Conservation (phyloP, 768 basidiomycete species). For the Phylloporus rhodoxanthus region DNA sequence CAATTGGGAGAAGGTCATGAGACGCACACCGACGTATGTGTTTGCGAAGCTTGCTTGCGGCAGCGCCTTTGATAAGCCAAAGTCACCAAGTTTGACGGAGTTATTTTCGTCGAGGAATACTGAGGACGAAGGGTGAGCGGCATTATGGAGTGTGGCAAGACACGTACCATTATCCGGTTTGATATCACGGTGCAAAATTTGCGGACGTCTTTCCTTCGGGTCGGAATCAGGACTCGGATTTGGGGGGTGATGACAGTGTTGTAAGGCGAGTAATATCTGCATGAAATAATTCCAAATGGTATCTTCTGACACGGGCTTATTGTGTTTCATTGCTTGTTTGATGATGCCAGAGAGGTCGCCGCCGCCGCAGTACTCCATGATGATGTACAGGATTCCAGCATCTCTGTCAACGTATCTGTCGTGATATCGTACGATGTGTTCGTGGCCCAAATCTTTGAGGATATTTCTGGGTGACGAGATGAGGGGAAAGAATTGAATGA, state of each 20-base stretch:
- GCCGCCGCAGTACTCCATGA: slow-evolving; percentile 99
- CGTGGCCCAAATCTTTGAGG: slow-evolving; percentile 90
- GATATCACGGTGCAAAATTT: slow-evolving; percentile 89
- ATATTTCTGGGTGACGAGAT: slow-evolving; percentile 64
- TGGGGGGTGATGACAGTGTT: slow-evolving; percentile 86
- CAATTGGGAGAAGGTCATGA: background rate
- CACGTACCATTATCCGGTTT: slow-evolving; percentile 93
- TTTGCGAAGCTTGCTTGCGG: slow-evolving; percentile 84
- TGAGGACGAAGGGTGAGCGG: slow-evolving; percentile 25
- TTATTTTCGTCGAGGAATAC: slow-evolving; percentile 86
- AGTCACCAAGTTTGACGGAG: slow-evolving; percentile 94
- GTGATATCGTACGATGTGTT: slow-evolving; percentile 93
- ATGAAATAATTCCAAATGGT: slow-evolving; percentile 94
- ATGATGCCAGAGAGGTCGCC: slow-evolving; percentile 90
- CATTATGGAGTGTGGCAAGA: no score
- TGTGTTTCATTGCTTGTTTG: slow-evolving; percentile 64
- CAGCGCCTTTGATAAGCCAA: slow-evolving; percentile 92
- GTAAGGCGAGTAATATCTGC: slow-evolving; percentile 84
- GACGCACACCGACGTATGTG: slow-evolving; percentile 91
- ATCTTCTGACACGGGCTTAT: slow-evolving; percentile 80
- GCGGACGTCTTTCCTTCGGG: slow-evolving; percentile 52
- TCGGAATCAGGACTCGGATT: slow-evolving; percentile 32
- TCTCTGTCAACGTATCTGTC: slow-evolving; percentile 91
- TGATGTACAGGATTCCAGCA: slow-evolving; percentile 86
- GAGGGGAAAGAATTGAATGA: background rate